A percentile compares a stretch with the other conserved stretches of the same genome.
phyloP scores from a whole-genome alignment of 2,329 filamentous ascomycete genomes.

The Aspergillus novoparasiticus region DNA sequence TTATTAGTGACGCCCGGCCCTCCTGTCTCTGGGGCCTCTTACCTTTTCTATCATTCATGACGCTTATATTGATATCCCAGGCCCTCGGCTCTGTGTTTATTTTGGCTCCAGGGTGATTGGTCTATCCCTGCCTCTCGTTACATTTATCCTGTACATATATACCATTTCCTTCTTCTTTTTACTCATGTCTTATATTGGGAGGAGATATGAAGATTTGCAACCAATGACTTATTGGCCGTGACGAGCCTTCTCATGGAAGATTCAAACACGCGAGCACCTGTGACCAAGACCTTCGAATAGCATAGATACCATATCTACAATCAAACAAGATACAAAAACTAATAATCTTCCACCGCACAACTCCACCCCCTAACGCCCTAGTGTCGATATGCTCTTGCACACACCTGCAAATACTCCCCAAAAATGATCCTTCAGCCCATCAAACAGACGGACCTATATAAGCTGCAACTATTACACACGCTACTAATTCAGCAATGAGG shows the following conservation, averaged over 20 bases:
- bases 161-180: background rate
- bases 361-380: background rate
- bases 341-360: background rate
- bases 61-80: constrained; percentile 8
- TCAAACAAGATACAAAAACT: background rate
- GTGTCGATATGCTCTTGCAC: background rate
- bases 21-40: background rate
- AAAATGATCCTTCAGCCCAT: background rate
- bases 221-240: background rate
- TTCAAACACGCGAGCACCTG: too few relatives aligned
- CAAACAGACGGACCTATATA: background rate
- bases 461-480: background rate
- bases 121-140: background rate
- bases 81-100: background rate
- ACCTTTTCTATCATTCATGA: constrained; percentile 8
- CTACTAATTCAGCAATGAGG: background rate
- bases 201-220: background rate
- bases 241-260: background rate
- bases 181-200: background rate
- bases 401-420: background rate
- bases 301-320: background rate
- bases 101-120: background rate
- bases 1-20: background rate
- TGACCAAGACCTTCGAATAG: background rate
- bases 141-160: constrained; percentile 1